Evolutionary conservation across 2,329 filamentous ascomycete species (phyloP), one percentile per base, ranked within the genome.

Genomic region (Alternaria alternata): DNA sequence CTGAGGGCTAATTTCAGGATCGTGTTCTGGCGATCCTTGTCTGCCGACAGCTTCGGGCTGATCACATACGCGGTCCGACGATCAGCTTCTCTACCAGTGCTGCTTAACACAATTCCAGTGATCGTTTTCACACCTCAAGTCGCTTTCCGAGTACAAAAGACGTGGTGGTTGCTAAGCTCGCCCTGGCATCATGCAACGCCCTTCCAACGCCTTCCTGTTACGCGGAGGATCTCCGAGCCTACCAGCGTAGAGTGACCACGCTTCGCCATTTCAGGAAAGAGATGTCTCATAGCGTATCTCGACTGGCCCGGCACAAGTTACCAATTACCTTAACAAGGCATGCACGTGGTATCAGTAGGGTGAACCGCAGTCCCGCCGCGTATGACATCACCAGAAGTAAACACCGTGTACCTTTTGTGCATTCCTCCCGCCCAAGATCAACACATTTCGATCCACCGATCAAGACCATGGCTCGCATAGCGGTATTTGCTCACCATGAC

Each of bases 401-500:
- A 47, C 57, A 52, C 16, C 42, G 44, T 39, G 32, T 52, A 42
- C 48, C 34, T 47, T 34, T 57, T 14, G 32, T 20, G n/a, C 22
- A 48, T 52, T 39, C 14, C 41, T 30, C 34, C 48, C 28, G 26
- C 34, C 14, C 34, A 36, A 20, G 36, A 24, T 32, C 34, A 47
- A 32, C n/a, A n/a, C 38, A 11, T 28, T 26, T 41, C 18, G 18
- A 26, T 26, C 7, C 44, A 61, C 43, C 36, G 32, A 57, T 53
- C 48, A 53, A 36, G 24, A 44, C n/a, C 18, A 61, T 61, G 58
- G 51, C 54, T 49, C 58, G 58, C 42, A 53, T 26, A 61, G 48
- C 53, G 58, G 58, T 61, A 61, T 22, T 49, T 61, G 4, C 32
- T 47, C 48, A 49, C 3, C 24, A 14, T 24, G 32, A 30, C 20